Percentiles rank a stretch among this genome's conserved stretches.
phyloP scores from a whole-genome alignment of 306 rosid genomes.

The Lotus japonicus region DNA sequence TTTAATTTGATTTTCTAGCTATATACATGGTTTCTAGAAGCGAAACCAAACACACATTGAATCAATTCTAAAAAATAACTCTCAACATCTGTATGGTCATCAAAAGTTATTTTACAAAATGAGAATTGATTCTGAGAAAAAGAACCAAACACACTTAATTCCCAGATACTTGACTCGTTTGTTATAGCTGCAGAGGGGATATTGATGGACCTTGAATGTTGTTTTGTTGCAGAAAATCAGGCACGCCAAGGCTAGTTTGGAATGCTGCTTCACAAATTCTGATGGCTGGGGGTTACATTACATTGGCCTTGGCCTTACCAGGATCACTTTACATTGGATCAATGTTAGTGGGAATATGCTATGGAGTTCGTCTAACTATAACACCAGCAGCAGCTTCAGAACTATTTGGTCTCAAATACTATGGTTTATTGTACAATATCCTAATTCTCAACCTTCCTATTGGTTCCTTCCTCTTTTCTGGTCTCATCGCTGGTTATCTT shows the following conservation, averaged over 20 bases:
- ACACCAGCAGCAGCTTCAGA: slow-evolving; percentile 35
- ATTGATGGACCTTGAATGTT: neutral
- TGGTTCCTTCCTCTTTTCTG: slow-evolving; percentile 35
- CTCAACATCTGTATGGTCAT: no score
- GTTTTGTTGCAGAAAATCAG: slow-evolving; percentile 21
- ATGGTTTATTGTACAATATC: slow-evolving; percentile 33
- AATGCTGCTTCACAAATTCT: slow-evolving; percentile 27
- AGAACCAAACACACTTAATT: no score
- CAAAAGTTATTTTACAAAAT: no score
- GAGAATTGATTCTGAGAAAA: no score
- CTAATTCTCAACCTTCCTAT: slow-evolving; percentile 34
- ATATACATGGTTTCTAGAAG: no score
- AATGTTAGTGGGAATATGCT: slow-evolving; percentile 31
- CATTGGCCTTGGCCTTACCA: slow-evolving; percentile 30
- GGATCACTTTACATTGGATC: slow-evolving; percentile 34
- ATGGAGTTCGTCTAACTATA: slow-evolving; percentile 20
- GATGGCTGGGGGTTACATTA: slow-evolving; percentile 21
- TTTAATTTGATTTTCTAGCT: no score
- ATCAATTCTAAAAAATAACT: no score
- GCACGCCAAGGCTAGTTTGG: slow-evolving; percentile 25
- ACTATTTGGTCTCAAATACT: slow-evolving; percentile 32
- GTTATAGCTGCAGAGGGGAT: neutral
- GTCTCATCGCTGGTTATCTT: slow-evolving; percentile 31
- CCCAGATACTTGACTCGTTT: neutral
- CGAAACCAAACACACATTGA: no score